Percentiles rank a stretch among this genome's conserved stretches.
Evolutionary conservation across 768 basidiomycete species (phyloP).

Genomic region (Myochromella boudieri): DNA sequence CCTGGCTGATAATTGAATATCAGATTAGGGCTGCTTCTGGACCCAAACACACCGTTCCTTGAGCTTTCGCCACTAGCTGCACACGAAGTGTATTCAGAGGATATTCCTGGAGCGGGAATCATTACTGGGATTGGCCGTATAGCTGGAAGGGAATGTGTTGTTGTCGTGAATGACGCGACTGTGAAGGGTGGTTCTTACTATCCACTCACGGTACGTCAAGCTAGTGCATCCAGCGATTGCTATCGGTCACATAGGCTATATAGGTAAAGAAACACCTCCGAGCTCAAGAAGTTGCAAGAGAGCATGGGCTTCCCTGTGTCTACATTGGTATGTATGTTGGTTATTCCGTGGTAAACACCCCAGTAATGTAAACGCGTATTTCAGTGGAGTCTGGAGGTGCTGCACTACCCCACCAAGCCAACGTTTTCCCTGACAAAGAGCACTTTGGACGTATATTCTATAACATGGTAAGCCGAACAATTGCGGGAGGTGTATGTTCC

Average conservation of each 20-base stretch:
- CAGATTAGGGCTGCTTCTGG: constrained; percentile 74
- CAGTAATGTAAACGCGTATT: background rate
- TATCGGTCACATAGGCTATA: background rate
- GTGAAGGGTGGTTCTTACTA: constrained; percentile 94
- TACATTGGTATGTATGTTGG: constrained; percentile 69
- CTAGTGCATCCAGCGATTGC: background rate
- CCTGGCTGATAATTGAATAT: background rate
- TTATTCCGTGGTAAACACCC: background rate
- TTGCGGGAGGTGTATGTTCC: background rate
- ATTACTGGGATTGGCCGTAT: constrained; percentile 85
- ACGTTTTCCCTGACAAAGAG: constrained; percentile 93
- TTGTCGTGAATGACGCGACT: constrained; percentile 93
- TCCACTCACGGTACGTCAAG: constrained; percentile 64
- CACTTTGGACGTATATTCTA: constrained; percentile 97
- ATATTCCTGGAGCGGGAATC: constrained; percentile 86
- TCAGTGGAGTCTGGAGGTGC: constrained; percentile 94
- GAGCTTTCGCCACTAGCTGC: constrained; percentile 87
- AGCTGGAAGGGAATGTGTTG: constrained; percentile 78
- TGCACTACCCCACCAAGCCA: constrained; percentile 89
- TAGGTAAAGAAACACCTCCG: constrained; percentile 94
- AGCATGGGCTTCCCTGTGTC: constrained; percentile 87
- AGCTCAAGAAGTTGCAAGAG: constrained; percentile 92
- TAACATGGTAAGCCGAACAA: constrained; percentile 69
- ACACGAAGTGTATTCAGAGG: constrained; percentile 80
- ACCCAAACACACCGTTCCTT: constrained; percentile 86